A percentile compares a stretch with the other conserved stretches of the same genome.
phyloP scores from a whole-genome alignment of 2,329 filamentous ascomycete species.

The Xylaria sp. region DNA sequence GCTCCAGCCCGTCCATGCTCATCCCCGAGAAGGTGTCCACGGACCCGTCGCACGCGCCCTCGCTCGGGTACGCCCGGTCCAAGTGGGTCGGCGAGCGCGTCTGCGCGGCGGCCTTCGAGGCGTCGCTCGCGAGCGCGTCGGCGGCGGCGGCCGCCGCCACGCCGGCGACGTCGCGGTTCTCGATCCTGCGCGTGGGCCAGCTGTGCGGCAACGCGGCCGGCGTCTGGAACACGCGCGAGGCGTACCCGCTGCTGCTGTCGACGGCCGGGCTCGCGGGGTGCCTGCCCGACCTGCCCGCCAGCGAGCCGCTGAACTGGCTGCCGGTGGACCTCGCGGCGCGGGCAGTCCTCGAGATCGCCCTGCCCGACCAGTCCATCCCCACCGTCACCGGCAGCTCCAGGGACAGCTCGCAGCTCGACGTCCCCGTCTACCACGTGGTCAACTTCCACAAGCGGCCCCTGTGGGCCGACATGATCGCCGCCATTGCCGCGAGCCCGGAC shows the following conservation, averaged over 20 bases:
- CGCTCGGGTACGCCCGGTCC: slow-evolving; percentile 58
- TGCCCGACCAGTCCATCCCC: slow-evolving; percentile 1
- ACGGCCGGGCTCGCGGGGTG: slow-evolving; percentile 41
- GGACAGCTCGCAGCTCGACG: slow-evolving; percentile 26
- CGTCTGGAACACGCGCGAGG: slow-evolving; percentile 52
- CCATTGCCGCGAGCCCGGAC: slow-evolving; percentile 35
- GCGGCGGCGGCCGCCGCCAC: too few relatives aligned
- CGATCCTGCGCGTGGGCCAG: slow-evolving; percentile 50
- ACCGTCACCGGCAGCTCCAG: background rate
- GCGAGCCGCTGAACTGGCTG: slow-evolving; percentile 47
- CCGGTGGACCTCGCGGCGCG: slow-evolving; percentile 49
- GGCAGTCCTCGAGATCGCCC: slow-evolving; percentile 44
- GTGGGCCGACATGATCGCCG: slow-evolving; percentile 51
- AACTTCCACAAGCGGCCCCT: slow-evolving; percentile 47
- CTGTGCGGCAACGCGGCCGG: slow-evolving; percentile 46
- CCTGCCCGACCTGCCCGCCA: slow-evolving; percentile 44
- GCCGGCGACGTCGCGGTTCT: slow-evolving; percentile 39
- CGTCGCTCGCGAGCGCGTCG: slow-evolving; percentile 7
- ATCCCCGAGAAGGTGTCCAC: slow-evolving; percentile 47
- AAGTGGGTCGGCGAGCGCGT: slow-evolving; percentile 63
- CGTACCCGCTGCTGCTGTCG: slow-evolving; percentile 52
- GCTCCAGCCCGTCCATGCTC: background rate
- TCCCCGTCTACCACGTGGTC: slow-evolving; percentile 51
- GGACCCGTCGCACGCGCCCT: slow-evolving; percentile 46
- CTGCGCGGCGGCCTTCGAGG: slow-evolving; percentile 44